These are phyloP conservation scores for Vachellia collinsii DNA, from an alignment of 306 rosid species.

Conservation along the genomic window DNA sequence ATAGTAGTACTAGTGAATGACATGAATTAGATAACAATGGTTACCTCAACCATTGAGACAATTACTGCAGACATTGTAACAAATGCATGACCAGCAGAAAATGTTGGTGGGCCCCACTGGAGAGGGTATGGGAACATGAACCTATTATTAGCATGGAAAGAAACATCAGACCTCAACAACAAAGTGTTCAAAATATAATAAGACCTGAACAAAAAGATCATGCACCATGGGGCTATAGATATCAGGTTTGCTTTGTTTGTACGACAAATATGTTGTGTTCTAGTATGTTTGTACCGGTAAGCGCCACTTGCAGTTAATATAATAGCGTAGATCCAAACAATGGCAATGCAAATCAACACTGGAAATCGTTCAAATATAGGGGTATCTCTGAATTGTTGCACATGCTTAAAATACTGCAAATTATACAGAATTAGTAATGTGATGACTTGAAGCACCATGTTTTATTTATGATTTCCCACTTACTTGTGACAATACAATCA, in stretches of 20 bases:
- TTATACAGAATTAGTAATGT: slow-evolving; percentile 23
- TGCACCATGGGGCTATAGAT: slow-evolving; percentile 89
- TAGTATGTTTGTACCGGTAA: slow-evolving; percentile 51
- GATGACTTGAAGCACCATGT: neutral
- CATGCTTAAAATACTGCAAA: slow-evolving; percentile 93
- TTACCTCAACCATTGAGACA: slow-evolving; percentile 98
- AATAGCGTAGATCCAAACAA: slow-evolving; percentile 87
- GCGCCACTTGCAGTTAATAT: slow-evolving; percentile 94
- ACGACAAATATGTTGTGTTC: slow-evolving; percentile 82
- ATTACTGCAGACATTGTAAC: slow-evolving; percentile 96
- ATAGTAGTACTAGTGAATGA: neutral
- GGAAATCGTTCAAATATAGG: slow-evolving; percentile 94
- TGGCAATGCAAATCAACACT: too few species aligned
- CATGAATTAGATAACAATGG: slow-evolving; percentile 1
- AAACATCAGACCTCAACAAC: slow-evolving; percentile 27
- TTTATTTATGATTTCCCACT: slow-evolving; percentile 38
- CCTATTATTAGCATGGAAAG: too few species aligned
- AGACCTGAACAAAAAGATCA: slow-evolving; percentile 11
- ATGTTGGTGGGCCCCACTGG: slow-evolving; percentile 99
- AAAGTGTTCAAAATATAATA: neutral
- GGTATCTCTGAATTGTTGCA: slow-evolving; percentile 77
- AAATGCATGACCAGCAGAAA: slow-evolving; percentile 94
- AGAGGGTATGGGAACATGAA: slow-evolving; percentile 95
- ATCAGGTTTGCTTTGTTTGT: slow-evolving; percentile 86
- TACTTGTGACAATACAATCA: slow-evolving; percentile 87